Conservation (phyloP, 257 asterid species). For the Fraxinus americana region DNA sequence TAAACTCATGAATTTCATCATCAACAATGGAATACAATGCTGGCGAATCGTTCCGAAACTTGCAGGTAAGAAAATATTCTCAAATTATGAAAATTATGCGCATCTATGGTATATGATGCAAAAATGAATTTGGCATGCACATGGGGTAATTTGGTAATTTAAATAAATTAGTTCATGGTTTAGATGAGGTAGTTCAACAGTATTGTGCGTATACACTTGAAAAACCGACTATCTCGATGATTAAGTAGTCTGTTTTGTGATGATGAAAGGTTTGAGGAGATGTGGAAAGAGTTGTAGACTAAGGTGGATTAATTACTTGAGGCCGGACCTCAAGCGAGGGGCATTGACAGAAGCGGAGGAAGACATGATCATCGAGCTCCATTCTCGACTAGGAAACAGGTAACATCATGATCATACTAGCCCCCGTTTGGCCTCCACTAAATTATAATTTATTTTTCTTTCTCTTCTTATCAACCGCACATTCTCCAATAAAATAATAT, state of each 20-base stretch:
- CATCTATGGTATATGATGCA: no score
- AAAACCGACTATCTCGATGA: no score
- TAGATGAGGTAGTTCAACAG: neutral
- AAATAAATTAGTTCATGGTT: no score
- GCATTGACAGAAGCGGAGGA: conserved; percentile 79
- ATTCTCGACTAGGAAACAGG: conserved; percentile 83
- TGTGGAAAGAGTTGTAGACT: conserved; percentile 90
- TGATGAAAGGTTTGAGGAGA: conserved; percentile 56
- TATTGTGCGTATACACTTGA: neutral
- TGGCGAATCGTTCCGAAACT: conserved; percentile 85
- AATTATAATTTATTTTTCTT: no score
- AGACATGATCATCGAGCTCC: conserved; percentile 81
- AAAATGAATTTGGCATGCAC: no score
- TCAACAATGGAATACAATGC: conserved; percentile 80
- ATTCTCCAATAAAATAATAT: no score
- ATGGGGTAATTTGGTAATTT: no score
- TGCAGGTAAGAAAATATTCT: conserved; percentile 48
- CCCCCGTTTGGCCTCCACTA: no score
- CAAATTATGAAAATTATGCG: no score
- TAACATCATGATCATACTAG: conserved; percentile 11
- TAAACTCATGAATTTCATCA: conserved; percentile 79
- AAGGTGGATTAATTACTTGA: conserved; percentile 81
- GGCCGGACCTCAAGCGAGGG: conserved; percentile 90
- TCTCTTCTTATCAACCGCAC: no score
- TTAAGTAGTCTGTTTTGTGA: neutral